phyloP scores from a whole-genome alignment of 192 early-diverging fungal species.

The Allomyces macrogynus region DNA sequence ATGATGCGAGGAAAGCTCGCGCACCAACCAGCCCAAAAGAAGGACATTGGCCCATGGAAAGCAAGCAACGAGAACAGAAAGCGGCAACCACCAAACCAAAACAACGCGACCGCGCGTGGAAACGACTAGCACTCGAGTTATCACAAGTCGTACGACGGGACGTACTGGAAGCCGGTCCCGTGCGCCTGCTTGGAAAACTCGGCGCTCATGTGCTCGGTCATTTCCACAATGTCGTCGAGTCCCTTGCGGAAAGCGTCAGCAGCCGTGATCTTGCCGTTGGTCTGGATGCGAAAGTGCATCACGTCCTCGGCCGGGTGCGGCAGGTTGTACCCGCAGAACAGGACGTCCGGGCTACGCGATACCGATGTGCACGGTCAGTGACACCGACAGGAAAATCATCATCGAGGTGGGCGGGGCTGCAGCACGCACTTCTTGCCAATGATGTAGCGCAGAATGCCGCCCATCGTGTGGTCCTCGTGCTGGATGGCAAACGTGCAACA shows the following conservation, averaged over 20 bases:
- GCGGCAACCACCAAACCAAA: too few relatives aligned
- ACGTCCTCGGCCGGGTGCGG: slow-evolving; percentile 91
- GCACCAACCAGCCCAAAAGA: too few relatives aligned
- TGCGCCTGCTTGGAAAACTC: background rate
- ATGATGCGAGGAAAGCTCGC: too few relatives aligned
- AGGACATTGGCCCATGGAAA: too few relatives aligned
- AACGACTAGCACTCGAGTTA: too few relatives aligned
- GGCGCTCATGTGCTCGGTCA: background rate
- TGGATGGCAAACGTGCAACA: background rate
- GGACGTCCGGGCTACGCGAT: slow-evolving; percentile 45
- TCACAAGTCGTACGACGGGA: too few relatives aligned
- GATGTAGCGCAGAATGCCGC: slow-evolving; percentile 76
- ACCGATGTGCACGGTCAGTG: background rate
- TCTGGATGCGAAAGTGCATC: slow-evolving; percentile 84
- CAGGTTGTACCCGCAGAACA: slow-evolving; percentile 89
- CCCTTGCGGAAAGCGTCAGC: background rate
- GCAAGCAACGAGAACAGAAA: too few relatives aligned
- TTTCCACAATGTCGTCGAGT: background rate
- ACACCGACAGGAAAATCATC: too few relatives aligned
- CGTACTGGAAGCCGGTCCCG: too few relatives aligned
- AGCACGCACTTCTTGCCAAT: slow-evolving; percentile 89
- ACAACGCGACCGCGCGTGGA: too few relatives aligned
- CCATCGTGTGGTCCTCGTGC: slow-evolving; percentile 8
- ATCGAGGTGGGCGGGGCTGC: too few relatives aligned
- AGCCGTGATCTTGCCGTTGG: slow-evolving; percentile 28